Base-by-base conservation (phyloP, 2,329 filamentous ascomycete species). In the Trichoderma sp. region DNA sequence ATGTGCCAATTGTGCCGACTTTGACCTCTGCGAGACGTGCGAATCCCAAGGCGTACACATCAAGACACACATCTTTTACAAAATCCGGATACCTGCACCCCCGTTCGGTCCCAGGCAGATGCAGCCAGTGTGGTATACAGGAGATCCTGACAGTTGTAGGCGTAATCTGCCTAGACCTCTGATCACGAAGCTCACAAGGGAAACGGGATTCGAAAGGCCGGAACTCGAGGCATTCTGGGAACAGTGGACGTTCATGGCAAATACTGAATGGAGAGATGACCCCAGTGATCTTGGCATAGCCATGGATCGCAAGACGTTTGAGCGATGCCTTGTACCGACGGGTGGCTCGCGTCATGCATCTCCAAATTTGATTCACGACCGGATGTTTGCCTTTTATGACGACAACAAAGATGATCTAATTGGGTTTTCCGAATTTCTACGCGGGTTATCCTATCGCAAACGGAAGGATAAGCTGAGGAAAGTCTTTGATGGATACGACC, bases 351-450 rank as follows among this genome's bases (percentile, higher is more conserved):
- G 91, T 36, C 91, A 94, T 70, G 90, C 92, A 12, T 88, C 92
- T 0, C 93, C 95, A 1, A 98, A 97, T 79, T 88, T 97, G 15
- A 93, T 99, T 72, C 96, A 97, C 78, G 95, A 99, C 80, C 92
- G 96, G 75, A 96, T 98, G 88, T 99, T 98, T 82, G 90, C 93
- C 65, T 98, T 98, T 80, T 99, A 98, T 80, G 96, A 99, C 81
- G 93, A 91, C 36, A 95, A 98, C 79, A 88, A 90, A 55, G 94
- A 99, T 78, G 93, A 92, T 26, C 84, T 97, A 8, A 98, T 99
- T 76, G 93, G 93, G 8, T 98, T 99, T 76, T 88, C 93, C 63
- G 96, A 99, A 79, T 99, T 98, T 78, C 83, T 98, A 28, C 90
- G 92, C 71, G 96, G 94, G 1, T 85, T 98, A 62, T 91, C 94